Conservation (phyloP, 352 stramenopile species). For the Globisporangium acanthophoron region DNA sequence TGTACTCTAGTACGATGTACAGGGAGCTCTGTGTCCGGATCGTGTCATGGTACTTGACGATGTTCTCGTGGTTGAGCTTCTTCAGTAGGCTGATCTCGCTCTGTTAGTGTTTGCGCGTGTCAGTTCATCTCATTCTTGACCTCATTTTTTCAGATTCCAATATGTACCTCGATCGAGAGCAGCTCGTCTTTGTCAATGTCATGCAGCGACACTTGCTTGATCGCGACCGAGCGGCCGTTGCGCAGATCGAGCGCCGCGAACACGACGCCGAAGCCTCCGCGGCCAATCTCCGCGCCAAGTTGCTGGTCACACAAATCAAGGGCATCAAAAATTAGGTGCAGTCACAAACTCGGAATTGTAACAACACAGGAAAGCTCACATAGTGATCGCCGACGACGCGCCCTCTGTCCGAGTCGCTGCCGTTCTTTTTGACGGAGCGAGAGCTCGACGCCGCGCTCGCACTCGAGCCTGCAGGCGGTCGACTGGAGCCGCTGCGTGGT, state of each 20-base stretch:
- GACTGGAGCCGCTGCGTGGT: conserved; percentile 9
- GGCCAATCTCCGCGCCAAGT: conserved; percentile 89
- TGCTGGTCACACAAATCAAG: conserved; percentile 38
- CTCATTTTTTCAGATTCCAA: background rate
- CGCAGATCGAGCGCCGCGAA: conserved; percentile 85
- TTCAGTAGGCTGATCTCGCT: conserved; percentile 90
- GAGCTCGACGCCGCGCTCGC: background rate
- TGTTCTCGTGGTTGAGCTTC: conserved; percentile 93
- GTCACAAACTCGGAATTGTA: background rate
- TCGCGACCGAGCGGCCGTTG: conserved; percentile 77
- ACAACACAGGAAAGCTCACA: conserved; percentile 23
- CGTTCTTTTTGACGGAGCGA: conserved; percentile 16
- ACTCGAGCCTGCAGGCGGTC: background rate
- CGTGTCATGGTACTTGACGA: conserved; percentile 94
- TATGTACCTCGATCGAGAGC: conserved; percentile 61
- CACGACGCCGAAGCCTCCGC: conserved; percentile 88
- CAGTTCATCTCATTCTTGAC: background rate
- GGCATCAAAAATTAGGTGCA: background rate
- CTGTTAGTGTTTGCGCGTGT: conserved; percentile 11
- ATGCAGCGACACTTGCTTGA: conserved; percentile 82
- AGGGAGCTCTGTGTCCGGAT: conserved; percentile 83
- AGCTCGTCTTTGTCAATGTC: conserved; percentile 85
- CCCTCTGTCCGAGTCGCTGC: conserved; percentile 35
- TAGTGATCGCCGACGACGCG: conserved; percentile 74
- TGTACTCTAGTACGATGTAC: conserved; percentile 90